A percentile compares a stretch with the other conserved stretches of the same genome.
These are phyloP conservation scores for Crithidia acanthocephali DNA, from an alignment of 208 protist genomes.

Conservation along the genomic window DNA sequence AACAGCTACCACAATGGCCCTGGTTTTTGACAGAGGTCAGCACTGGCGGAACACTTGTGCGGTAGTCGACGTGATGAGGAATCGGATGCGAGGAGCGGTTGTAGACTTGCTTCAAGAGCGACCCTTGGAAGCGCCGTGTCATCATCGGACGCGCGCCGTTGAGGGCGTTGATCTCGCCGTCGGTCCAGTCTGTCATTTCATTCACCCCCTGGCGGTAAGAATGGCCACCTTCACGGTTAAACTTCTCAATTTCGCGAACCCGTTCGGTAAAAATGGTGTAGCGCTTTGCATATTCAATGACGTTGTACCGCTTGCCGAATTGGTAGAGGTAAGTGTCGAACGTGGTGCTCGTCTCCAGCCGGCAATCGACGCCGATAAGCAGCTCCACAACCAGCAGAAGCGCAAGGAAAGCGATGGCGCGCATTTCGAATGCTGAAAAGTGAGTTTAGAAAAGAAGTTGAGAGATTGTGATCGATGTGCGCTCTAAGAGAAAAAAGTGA, in stretches of 20 bases:
- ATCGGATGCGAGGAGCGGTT: conserved; percentile 23
- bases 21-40: conserved; percentile 82
- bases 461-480: too few species aligned
- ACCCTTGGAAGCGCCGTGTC: conserved; percentile 15
- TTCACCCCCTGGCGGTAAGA: conserved; percentile 45
- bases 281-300: conserved; percentile 39
- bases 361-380: not conserved
- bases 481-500: too few species aligned
- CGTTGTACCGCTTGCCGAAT: conserved; percentile 46
- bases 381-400: not conserved
- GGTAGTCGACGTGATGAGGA: conserved; percentile 55
- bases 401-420: not conserved
- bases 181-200: conserved; percentile 52
- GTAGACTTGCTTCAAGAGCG: conserved; percentile 11
- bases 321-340: conserved; percentile 46
- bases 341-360: conserved; percentile 7
- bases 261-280: conserved; percentile 41
- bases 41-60: conserved; percentile 36
- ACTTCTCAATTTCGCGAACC: conserved; percentile 33
- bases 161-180: conserved; percentile 44
- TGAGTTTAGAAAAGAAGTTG: conserved; percentile 11
- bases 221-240: conserved; percentile 29
- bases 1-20: conserved; percentile 82
- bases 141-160: conserved; percentile 35
- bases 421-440: not conserved